phyloP scores from a whole-genome alignment of 1,284 basidiomycete genomes.

The Ustilago crameri region DNA sequence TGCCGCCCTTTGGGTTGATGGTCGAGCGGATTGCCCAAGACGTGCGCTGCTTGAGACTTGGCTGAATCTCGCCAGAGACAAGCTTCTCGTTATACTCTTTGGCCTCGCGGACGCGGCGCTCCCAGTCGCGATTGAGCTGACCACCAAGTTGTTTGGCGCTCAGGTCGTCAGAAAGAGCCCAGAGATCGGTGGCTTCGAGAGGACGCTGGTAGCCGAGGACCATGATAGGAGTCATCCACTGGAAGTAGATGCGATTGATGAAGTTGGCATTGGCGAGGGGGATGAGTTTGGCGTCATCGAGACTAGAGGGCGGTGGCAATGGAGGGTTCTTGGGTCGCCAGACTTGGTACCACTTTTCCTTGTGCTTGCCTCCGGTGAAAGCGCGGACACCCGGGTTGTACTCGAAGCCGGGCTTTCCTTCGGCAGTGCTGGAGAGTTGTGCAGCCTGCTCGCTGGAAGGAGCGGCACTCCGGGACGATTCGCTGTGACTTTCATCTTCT shows the following conservation, averaged over 20 bases:
- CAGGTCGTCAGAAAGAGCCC: slow-evolving; percentile 75
- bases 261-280: slow-evolving; percentile 73
- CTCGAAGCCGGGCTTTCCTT: slow-evolving; percentile 41
- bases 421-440: slow-evolving; percentile 9
- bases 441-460: slow-evolving; percentile 26
- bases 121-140: slow-evolving; percentile 76
- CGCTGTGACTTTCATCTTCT: slow-evolving; percentile 35
- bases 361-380: slow-evolving; percentile 50
- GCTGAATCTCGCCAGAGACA: slow-evolving; percentile 75
- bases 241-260: slow-evolving; percentile 73
- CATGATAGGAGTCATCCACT: slow-evolving; percentile 82
- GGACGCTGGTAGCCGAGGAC: slow-evolving; percentile 78
- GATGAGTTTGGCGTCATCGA: slow-evolving; percentile 73
- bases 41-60: slow-evolving; percentile 71
- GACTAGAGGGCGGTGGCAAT: slow-evolving; percentile 67
- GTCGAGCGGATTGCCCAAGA: slow-evolving; percentile 73
- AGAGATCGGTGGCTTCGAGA: slow-evolving; percentile 84
- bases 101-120: slow-evolving; percentile 74
- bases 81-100: slow-evolving; percentile 78
- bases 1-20: slow-evolving; percentile 41
- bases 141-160: slow-evolving; percentile 75
- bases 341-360: slow-evolving; percentile 64
- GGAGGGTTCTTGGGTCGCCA: slow-evolving; percentile 64
- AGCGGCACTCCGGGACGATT: slow-evolving; percentile 31
- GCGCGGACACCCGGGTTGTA: slow-evolving; percentile 60